phyloP scores from a whole-genome alignment of 108 stramenopile genomes.

The Skeletonema grethae region DNA sequence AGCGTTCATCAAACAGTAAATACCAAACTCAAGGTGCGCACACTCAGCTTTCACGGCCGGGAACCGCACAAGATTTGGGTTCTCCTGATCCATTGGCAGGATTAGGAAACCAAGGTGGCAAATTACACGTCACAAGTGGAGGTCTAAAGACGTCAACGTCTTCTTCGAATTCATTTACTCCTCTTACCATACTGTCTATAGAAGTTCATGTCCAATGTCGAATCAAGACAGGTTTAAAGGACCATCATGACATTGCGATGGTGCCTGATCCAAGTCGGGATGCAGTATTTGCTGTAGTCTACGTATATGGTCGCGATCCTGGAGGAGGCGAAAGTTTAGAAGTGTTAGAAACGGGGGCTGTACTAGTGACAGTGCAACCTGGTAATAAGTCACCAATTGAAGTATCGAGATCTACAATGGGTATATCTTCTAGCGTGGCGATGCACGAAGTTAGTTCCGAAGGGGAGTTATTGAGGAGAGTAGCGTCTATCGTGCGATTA shows the following conservation, averaged over 20 bases:
- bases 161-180: constrained; percentile 50
- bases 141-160: constrained; percentile 74
- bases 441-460: constrained; percentile 66
- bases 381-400: neutral
- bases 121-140: constrained; percentile 72
- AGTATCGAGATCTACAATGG: constrained; percentile 42
- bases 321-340: constrained; percentile 83
- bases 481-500: constrained; percentile 67
- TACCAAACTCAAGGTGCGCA: constrained; percentile 15
- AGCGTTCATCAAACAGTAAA: neutral
- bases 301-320: constrained; percentile 72
- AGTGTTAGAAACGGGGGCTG: constrained; percentile 65
- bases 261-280: constrained; percentile 74
- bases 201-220: constrained; percentile 90
- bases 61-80: constrained; percentile 22
- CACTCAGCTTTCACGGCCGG: constrained; percentile 40
- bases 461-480: constrained; percentile 57
- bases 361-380: constrained; percentile 63
- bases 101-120: constrained; percentile 80
- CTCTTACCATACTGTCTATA: constrained; percentile 82
- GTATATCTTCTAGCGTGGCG: constrained; percentile 44
- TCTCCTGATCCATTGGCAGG: constrained; percentile 64
- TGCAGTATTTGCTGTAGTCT: constrained; percentile 69
- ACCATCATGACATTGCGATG: constrained; percentile 80
- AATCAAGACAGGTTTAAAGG: constrained; percentile 57